Conservation (phyloP, 2,329 filamentous ascomycete genomes). For the Graphilbum fragrans region DNA sequence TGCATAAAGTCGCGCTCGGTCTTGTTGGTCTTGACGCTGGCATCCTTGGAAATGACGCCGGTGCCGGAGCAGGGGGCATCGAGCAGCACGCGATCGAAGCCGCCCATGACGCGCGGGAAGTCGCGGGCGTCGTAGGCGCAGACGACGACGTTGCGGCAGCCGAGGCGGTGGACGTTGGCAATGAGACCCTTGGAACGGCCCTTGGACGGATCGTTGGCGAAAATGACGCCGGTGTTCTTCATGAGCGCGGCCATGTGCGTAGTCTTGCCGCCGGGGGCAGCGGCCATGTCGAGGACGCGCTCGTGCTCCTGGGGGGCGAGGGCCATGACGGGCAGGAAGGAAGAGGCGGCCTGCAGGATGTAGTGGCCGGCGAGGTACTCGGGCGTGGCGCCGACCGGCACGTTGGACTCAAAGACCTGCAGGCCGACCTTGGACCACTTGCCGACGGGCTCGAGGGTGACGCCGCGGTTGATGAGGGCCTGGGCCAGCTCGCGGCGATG, state of each 20-base stretch:
- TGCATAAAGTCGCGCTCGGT: constrained; percentile 89
- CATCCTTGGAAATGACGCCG: constrained; percentile 93
- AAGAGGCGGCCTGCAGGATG: constrained; percentile 92
- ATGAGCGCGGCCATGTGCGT: constrained; percentile 94
- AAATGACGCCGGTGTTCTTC: constrained; percentile 92
- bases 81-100: constrained; percentile 87
- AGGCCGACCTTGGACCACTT: constrained; percentile 98
- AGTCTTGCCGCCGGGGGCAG: constrained; percentile 90
- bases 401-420: constrained; percentile 84
- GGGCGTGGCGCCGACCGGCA: constrained; percentile 82
- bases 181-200: constrained; percentile 90
- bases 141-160: constrained; percentile 86
- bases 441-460: constrained; percentile 89
- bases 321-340: constrained; percentile 96
- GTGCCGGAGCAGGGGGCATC: constrained; percentile 95
- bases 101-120: constrained; percentile 88
- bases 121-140: constrained; percentile 92
- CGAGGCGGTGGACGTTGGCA: constrained; percentile 91
- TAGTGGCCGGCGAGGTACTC: constrained; percentile 97
- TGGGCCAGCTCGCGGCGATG: constrained; percentile 74
- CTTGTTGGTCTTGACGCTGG: constrained; percentile 97
- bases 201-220: constrained; percentile 96
- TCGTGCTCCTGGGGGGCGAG: constrained; percentile 88
- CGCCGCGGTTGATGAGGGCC: constrained; percentile 87
- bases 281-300: constrained; percentile 84